phyloP scores from a whole-genome alignment of 345 rosid genomes.

The Salix koriyanagi region DNA sequence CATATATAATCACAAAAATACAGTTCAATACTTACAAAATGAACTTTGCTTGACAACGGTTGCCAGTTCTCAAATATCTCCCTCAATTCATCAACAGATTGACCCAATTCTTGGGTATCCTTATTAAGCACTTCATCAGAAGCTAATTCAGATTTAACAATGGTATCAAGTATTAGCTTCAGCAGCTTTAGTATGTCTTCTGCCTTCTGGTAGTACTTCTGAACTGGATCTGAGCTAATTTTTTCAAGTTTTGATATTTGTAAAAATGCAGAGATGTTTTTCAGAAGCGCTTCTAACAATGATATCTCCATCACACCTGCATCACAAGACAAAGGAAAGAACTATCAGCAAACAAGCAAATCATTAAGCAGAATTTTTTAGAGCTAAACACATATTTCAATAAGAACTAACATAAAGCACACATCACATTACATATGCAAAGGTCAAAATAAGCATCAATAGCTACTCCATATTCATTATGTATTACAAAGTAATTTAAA shows the following conservation, averaged over 20 bases:
- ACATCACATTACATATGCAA: background rate
- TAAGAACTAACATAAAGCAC: background rate
- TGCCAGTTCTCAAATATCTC: conserved; percentile 71
- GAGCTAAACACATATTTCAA: background rate
- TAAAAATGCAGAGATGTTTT: conserved; percentile 59
- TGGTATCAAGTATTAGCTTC: conserved; percentile 64
- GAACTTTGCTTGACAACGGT: conserved; percentile 70
- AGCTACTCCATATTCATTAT: background rate
- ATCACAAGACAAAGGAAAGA: background rate
- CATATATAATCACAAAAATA: background rate
- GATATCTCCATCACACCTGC: conserved; percentile 82
- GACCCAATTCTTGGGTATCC: conserved; percentile 58
- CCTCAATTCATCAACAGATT: conserved; percentile 57
- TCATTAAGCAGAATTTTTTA: background rate
- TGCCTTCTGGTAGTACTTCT: conserved; percentile 58
- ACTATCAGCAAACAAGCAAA: background rate
- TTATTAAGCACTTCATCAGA: conserved; percentile 54
- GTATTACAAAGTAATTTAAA: background rate
- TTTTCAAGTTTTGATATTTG: conserved; percentile 54
- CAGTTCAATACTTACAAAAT: conserved; percentile 58
- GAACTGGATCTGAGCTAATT: conserved; percentile 57
- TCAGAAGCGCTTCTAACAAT: conserved; percentile 55
- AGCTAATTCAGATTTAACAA: conserved; percentile 53
- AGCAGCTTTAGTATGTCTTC: conserved; percentile 74
- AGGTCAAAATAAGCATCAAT: background rate